phyloP scores from a whole-genome alignment of 2,329 filamentous ascomycete genomes.

The Colletotrichum acutatum region DNA sequence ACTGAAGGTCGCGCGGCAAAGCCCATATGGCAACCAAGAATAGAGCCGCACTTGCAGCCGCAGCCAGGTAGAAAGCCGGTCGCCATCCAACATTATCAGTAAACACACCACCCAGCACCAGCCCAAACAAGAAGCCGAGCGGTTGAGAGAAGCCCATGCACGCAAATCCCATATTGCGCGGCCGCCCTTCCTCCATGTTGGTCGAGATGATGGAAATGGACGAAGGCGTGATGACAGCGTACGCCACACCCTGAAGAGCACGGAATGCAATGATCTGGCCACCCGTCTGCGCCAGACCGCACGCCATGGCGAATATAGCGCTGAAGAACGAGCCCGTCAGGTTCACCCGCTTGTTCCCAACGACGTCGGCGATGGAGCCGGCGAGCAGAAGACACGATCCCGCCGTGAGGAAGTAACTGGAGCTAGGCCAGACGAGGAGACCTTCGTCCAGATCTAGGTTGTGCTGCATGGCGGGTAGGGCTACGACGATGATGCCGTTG shows the following conservation, averaged over 20 bases:
- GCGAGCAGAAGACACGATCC: slow-evolving; percentile 6
- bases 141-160: slow-evolving; percentile 31
- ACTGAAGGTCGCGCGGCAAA: slow-evolving; percentile 46
- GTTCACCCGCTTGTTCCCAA: slow-evolving; percentile 18
- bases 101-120: slow-evolving; percentile 18
- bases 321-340: slow-evolving; percentile 17
- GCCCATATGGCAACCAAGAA: slow-evolving; percentile 51
- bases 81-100: slow-evolving; percentile 18
- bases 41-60: slow-evolving; percentile 47
- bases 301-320: slow-evolving; percentile 14
- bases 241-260: slow-evolving; percentile 17
- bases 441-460: not conserved
- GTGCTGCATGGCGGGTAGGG: slow-evolving; percentile 5
- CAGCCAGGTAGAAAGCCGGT: slow-evolving; percentile 15
- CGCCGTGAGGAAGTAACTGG: slow-evolving; percentile 5
- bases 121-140: slow-evolving; percentile 3
- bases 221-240: slow-evolving; percentile 15
- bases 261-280: slow-evolving; percentile 23
- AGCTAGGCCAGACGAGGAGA: slow-evolving; percentile 11
- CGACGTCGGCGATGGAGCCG: slow-evolving; percentile 19
- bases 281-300: not conserved
- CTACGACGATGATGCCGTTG: slow-evolving; percentile 17
- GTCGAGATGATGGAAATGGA: slow-evolving; percentile 19
- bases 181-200: slow-evolving; percentile 6
- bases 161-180: slow-evolving; percentile 47